These are phyloP conservation scores for Lippia alba DNA, from an alignment of 305 asterid genomes.

Conservation along the genomic window DNA sequence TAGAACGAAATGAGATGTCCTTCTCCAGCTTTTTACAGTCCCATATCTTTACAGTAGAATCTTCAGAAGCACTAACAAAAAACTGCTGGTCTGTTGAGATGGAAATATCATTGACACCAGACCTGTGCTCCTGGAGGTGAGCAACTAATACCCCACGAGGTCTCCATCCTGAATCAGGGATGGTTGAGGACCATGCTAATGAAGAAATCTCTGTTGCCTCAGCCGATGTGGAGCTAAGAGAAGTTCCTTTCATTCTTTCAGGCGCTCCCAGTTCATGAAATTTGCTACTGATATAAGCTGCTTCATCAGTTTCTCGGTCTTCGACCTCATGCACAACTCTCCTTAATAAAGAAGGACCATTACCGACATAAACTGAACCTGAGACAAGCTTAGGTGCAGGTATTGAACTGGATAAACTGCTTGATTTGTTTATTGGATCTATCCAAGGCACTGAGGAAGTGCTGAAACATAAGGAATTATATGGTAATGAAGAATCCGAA, in stretches of 20 bases:
- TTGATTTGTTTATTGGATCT: conserved; percentile 86
- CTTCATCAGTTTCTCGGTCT: conserved; percentile 80
- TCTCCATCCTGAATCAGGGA: conserved; percentile 99
- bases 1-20: conserved; percentile 96
- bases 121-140: conserved; percentile 93
- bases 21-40: conserved; percentile 98
- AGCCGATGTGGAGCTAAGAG: conserved; percentile 52
- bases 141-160: conserved; percentile 99
- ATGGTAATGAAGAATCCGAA: conserved; percentile 68
- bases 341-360: conserved; percentile 73
- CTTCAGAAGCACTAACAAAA: conserved; percentile 97
- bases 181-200: conserved; percentile 66
- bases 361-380: conserved; percentile 79
- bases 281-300: conserved; percentile 59
- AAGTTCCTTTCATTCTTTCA: conserved; percentile 61
- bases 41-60: conserved; percentile 97
- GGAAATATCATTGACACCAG: conserved; percentile 94
- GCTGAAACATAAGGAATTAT: conserved; percentile 73
- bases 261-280: conserved; percentile 72
- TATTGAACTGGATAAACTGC: conserved; percentile 79
- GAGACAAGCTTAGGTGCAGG: conserved; percentile 84
- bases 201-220: conserved; percentile 74
- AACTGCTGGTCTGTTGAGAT: conserved; percentile 91
- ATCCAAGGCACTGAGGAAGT: conserved; percentile 92
- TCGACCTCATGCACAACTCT: conserved; percentile 98